A percentile compares a stretch with the other conserved stretches of the same genome.
Evolutionary conservation across 2,329 filamentous ascomycete genomes (phyloP).

Genomic region (Parastagonospora avenae): DNA sequence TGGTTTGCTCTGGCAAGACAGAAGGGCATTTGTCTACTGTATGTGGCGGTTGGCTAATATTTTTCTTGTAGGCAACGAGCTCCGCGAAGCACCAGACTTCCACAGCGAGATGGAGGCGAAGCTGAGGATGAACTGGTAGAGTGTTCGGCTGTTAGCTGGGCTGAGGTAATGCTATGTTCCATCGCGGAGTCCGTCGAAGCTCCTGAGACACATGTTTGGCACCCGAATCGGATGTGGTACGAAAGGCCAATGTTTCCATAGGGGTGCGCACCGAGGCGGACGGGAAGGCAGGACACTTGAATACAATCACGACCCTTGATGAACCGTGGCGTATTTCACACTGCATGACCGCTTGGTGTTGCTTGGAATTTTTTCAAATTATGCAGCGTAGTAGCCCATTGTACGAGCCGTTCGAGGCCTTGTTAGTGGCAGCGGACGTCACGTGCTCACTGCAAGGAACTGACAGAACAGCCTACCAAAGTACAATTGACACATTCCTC

Average conservation of each 20-base stretch:
- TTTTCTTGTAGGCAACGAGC: slow-evolving; percentile 64
- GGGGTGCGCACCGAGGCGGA: background rate
- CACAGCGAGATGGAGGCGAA: slow-evolving; percentile 95
- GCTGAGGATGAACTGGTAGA: slow-evolving; percentile 73
- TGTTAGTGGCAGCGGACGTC: background rate
- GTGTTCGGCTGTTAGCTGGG: background rate
- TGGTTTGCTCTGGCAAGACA: background rate
- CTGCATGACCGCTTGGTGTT: no score
- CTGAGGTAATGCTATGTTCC: background rate
- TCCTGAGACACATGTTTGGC: background rate
- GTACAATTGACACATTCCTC: background rate
- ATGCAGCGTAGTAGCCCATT: no score
- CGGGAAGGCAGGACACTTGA: no score
- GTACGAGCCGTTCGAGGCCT: background rate
- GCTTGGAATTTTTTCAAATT: no score
- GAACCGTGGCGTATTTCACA: no score
- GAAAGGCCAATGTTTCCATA: background rate
- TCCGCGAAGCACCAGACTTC: slow-evolving; percentile 71
- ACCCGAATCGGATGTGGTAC: background rate
- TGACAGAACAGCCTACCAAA: background rate
- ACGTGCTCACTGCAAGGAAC: slow-evolving; percentile 3
- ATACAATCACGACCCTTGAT: no score
- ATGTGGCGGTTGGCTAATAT: slow-evolving; percentile 16
- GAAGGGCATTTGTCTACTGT: background rate
- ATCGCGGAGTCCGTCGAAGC: background rate